Evolutionary conservation across 768 basidiomycete species (phyloP).

Genomic region (Lactarius vividus): DNA sequence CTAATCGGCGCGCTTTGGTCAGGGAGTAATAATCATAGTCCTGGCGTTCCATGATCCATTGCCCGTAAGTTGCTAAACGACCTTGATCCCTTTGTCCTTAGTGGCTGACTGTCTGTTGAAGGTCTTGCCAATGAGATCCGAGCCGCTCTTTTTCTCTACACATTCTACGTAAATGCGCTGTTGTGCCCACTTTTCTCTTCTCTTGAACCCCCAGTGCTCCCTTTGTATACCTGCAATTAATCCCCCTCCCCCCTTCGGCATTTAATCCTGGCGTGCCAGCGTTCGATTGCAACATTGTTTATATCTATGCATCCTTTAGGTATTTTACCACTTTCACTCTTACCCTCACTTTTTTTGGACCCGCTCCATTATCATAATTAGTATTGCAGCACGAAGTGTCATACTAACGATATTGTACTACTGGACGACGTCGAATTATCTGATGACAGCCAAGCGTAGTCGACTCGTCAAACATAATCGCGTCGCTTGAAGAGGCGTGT

Average conservation of each 20-base stretch:
- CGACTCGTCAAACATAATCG: neutral
- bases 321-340: constrained; percentile 11
- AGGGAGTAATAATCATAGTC: constrained; percentile 26
- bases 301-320: constrained; percentile 24
- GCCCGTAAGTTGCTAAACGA: neutral
- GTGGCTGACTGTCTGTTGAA: neutral
- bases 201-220: constrained; percentile 4
- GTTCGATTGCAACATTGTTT: constrained; percentile 20
- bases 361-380: constrained; percentile 20
- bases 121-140: neutral
- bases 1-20: constrained; percentile 66
- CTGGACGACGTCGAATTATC: constrained; percentile 15
- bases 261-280: constrained; percentile 19
- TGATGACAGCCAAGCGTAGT: constrained; percentile 9
- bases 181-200: constrained; percentile 1
- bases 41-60: constrained; percentile 11
- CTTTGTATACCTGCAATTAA: constrained; percentile 26
- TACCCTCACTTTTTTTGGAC: constrained; percentile 12
- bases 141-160: neutral
- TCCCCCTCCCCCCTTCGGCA: constrained; percentile 1
- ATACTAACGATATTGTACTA: constrained; percentile 24
- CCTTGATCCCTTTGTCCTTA: neutral
- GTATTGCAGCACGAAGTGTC: constrained; percentile 19
- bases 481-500: neutral
- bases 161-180: constrained; percentile 16